Percentiles rank a stretch among this genome's conserved stretches.
phyloP scores from a whole-genome alignment of 805 yeast genomes.

The Candida tibetensis region DNA sequence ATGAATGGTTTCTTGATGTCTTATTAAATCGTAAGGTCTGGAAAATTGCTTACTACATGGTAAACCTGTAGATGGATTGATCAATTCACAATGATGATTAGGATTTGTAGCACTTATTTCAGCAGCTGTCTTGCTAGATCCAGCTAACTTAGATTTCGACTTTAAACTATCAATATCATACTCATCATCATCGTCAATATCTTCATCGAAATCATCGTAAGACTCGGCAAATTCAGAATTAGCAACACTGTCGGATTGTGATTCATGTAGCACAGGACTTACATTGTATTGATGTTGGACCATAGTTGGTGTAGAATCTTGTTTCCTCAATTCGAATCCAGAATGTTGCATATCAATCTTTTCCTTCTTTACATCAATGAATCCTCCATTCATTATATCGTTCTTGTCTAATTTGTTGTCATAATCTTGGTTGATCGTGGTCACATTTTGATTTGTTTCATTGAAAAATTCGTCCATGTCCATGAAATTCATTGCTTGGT shows the following conservation, averaged over 20 bases:
- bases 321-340: not conserved
- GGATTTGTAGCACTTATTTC: constrained; percentile 34
- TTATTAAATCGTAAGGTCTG: constrained; percentile 51
- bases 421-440: not conserved
- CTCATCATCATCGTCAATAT: constrained; percentile 6
- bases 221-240: not conserved
- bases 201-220: constrained; percentile 6
- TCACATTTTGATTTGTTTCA: constrained; percentile 1
- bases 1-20: constrained; percentile 50
- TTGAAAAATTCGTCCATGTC: constrained; percentile 11
- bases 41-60: constrained; percentile 80
- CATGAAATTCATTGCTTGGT: constrained; percentile 9
- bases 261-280: too few relatives aligned
- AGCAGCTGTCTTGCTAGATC: constrained; percentile 22
- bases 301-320: too few relatives aligned
- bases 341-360: constrained; percentile 3
- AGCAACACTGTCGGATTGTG: not conserved
- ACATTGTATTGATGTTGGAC: too few relatives aligned
- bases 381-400: constrained; percentile 14
- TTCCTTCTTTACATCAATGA: constrained; percentile 7
- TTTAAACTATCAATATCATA: constrained; percentile 1
- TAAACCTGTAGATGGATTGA: constrained; percentile 58
- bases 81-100: constrained; percentile 56
- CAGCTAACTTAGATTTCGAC: not conserved
- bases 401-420: constrained; percentile 8